Evolutionary conservation across 768 basidiomycete species (phyloP).

Genomic region (Russula dissimulans): DNA sequence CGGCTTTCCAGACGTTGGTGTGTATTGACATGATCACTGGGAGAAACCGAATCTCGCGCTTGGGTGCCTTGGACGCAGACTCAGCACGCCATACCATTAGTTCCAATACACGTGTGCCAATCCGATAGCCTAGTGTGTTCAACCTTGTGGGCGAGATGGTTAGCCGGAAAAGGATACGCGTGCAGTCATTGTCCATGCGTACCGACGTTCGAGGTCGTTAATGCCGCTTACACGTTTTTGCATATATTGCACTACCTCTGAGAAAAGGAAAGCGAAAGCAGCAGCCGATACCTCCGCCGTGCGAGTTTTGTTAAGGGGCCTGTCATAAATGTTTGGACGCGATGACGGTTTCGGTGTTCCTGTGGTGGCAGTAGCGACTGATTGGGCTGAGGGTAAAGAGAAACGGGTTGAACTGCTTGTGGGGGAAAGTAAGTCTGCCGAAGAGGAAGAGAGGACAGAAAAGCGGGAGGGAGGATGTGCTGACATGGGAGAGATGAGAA

Average conservation of each 20-base stretch:
- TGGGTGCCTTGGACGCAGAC: slow-evolving; percentile 76
- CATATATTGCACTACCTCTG: slow-evolving; percentile 90
- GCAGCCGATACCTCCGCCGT: slow-evolving; percentile 73
- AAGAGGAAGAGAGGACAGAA: slow-evolving; percentile 52
- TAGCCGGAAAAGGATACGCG: not conserved
- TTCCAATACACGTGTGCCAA: slow-evolving; percentile 81
- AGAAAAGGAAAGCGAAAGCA: slow-evolving; percentile 85
- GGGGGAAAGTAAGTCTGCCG: slow-evolving; percentile 41
- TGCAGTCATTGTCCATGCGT: slow-evolving; percentile 20
- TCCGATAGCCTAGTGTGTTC: slow-evolving; percentile 87
- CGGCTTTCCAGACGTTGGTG: slow-evolving; percentile 89
- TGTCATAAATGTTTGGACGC: slow-evolving; percentile 80
- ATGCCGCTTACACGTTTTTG: slow-evolving; percentile 93
- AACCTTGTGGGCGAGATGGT: slow-evolving; percentile 41
- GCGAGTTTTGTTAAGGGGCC: slow-evolving; percentile 80
- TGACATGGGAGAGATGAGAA: slow-evolving; percentile 28
- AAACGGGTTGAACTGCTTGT: slow-evolving; percentile 57
- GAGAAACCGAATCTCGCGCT: slow-evolving; percentile 84
- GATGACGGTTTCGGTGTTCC: slow-evolving; percentile 30
- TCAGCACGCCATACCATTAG: slow-evolving; percentile 76
- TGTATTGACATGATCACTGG: slow-evolving; percentile 91
- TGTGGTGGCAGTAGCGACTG: slow-evolving; percentile 33
- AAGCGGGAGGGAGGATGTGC: slow-evolving; percentile 53
- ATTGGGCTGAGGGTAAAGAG: slow-evolving; percentile 53
- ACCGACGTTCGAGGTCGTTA: slow-evolving; percentile 92